A percentile compares a stretch with the other conserved stretches of the same genome.
phyloP scores from a whole-genome alignment of 1,284 basidiomycete genomes.

The Takashimella tepidaria region DNA sequence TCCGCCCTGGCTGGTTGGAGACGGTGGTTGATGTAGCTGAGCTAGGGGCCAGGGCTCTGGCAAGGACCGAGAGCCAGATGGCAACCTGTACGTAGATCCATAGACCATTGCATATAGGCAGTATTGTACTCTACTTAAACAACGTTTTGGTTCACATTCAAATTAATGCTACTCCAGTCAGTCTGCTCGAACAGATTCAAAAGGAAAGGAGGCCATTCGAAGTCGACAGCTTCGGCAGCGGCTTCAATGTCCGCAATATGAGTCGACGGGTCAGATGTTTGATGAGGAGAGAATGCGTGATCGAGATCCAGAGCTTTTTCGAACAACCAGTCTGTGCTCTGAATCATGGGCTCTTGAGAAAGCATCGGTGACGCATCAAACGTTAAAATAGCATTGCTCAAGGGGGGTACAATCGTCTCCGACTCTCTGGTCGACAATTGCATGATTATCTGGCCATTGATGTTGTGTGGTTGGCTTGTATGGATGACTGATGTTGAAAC shows the following conservation, averaged over 20 bases:
- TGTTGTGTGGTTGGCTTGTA: not conserved
- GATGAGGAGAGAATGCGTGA: constrained; percentile 4
- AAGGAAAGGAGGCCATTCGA: constrained; percentile 20
- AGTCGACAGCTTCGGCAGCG: constrained; percentile 9
- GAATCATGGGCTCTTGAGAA: not conserved
- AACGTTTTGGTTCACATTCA: not conserved
- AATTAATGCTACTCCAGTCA: not conserved
- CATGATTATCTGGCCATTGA: too few species aligned
- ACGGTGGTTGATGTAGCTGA: not conserved
- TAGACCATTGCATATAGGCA: too few species aligned
- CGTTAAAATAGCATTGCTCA: not conserved
- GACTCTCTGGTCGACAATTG: too few species aligned
- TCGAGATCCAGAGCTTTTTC: not conserved
- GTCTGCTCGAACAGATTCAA: constrained; percentile 13
- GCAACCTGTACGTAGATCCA: too few species aligned
- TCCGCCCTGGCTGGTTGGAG: not conserved
- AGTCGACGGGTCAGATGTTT: constrained; percentile 12
- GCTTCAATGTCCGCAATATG: constrained; percentile 14
- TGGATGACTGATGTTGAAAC: not conserved
- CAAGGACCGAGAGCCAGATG: too few species aligned
- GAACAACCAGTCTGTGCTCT: not conserved
- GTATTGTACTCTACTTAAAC: not conserved
- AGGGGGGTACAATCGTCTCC: too few species aligned
- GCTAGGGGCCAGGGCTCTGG: not conserved
- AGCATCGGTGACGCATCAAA: not conserved